A percentile compares a stretch with the other conserved stretches of the same genome.
phyloP scores from a whole-genome alignment of 192 early-diverging fungal species.

The Coemansia sp. region DNA sequence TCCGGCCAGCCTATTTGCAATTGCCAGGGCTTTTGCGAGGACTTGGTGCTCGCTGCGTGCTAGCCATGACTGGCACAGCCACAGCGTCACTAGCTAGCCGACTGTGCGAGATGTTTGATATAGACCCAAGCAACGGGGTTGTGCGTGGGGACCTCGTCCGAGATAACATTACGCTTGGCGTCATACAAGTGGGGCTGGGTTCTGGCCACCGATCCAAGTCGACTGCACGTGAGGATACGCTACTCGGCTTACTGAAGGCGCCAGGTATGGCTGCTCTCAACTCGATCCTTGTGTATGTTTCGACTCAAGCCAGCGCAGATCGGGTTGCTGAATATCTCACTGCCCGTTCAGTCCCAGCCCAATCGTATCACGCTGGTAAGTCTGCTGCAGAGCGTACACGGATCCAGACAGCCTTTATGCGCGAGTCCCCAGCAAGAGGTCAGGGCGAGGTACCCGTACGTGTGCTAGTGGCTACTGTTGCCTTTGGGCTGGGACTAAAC shows the following conservation, averaged over 20 bases:
- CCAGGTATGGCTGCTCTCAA: constrained; percentile 54
- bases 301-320: constrained; percentile 66
- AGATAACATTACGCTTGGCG: constrained; percentile 62
- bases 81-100: constrained; percentile 56
- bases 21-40: constrained; percentile 54
- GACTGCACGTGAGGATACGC: constrained; percentile 52
- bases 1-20: constrained; percentile 68
- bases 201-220: constrained; percentile 4
- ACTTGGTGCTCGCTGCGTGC: constrained; percentile 56
- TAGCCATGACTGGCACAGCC: constrained; percentile 75
- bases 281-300: constrained; percentile 69
- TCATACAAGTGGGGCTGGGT: constrained; percentile 47
- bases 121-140: constrained; percentile 53
- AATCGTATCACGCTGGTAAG: constrained; percentile 78
- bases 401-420: constrained; percentile 70
- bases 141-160: constrained; percentile 57
- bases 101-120: constrained; percentile 62
- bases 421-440: constrained; percentile 3
- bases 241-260: constrained; percentile 57
- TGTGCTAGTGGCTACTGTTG: constrained; percentile 72
- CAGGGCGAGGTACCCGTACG: constrained; percentile 42
- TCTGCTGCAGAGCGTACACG: constrained; percentile 56
- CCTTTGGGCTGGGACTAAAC: constrained; percentile 75
- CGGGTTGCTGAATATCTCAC: constrained; percentile 66
- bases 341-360: constrained; percentile 63